Evolutionary conservation across 2,329 filamentous ascomycete species (phyloP).

Genomic region (Aspergillus latus): DNA sequence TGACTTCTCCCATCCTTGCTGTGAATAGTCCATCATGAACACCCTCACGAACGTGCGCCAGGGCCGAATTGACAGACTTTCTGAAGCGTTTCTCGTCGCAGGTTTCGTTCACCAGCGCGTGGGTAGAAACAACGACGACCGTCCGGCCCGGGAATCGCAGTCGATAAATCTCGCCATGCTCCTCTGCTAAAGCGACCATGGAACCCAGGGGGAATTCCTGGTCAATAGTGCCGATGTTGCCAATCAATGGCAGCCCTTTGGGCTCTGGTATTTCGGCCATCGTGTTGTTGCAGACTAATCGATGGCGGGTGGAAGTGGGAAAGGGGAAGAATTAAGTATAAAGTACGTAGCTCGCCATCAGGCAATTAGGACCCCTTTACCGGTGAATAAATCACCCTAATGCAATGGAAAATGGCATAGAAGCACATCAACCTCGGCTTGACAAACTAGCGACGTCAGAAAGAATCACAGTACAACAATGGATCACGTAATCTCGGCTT

Average conservation of each 20-base stretch:
- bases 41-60: neutral
- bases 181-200: neutral
- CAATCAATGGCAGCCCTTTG: neutral
- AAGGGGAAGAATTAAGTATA: neutral
- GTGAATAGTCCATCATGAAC: slow-evolving; percentile 67
- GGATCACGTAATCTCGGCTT: neutral
- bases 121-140: slow-evolving; percentile 14
- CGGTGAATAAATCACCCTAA: neutral
- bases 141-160: neutral
- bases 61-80: neutral
- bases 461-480: no score
- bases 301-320: neutral
- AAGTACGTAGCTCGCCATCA: neutral
- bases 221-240: neutral
- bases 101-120: slow-evolving; percentile 60
- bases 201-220: neutral
- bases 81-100: slow-evolving; percentile 61
- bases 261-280: slow-evolving; percentile 2
- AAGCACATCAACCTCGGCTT: neutral
- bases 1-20: slow-evolving; percentile 43
- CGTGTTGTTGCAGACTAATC: neutral
- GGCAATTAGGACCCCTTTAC: neutral
- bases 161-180: slow-evolving; percentile 1
- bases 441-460: neutral
- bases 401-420: neutral